phyloP scores from a whole-genome alignment of 768 basidiomycete genomes.

The Sporobolomyces pararoseus region DNA sequence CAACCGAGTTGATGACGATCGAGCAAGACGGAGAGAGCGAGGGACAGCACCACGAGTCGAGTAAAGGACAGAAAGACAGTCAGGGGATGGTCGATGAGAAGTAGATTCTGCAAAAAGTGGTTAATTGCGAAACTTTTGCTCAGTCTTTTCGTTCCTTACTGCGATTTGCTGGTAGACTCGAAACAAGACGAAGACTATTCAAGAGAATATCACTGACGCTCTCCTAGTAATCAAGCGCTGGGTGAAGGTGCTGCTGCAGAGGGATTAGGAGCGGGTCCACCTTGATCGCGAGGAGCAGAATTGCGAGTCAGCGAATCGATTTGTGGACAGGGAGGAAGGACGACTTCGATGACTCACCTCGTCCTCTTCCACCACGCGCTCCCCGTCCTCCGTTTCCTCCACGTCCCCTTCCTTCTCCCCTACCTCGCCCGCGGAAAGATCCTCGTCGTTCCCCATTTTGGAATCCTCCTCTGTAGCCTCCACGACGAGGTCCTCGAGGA shows the following conservation, averaged over 20 bases:
- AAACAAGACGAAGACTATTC: too few relatives aligned
- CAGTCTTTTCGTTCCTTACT: too few relatives aligned
- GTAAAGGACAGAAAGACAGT: neutral
- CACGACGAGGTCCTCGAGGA: slow-evolving; percentile 4
- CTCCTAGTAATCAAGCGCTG: neutral
- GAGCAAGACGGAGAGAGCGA: slow-evolving; percentile 13
- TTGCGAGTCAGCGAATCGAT: neutral
- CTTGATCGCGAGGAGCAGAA: neutral
- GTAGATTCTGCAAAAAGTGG: neutral
- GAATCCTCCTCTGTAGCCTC: neutral
- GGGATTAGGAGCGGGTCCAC: slow-evolving; percentile 4
- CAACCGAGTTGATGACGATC: slow-evolving; percentile 19
- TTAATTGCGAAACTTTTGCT: too few relatives aligned
- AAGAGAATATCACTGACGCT: too few relatives aligned
- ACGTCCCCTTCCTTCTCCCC: neutral
- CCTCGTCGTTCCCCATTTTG: neutral
- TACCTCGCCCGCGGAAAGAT: neutral
- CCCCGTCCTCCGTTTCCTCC: slow-evolving; percentile 10
- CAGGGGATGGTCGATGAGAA: neutral
- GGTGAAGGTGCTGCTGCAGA: neutral
- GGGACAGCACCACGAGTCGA: neutral
- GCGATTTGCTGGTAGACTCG: too few relatives aligned
- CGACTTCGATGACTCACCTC: neutral
- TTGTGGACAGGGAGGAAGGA: neutral
- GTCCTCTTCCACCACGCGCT: slow-evolving; percentile 17